These are phyloP conservation scores for Mycena sanguinolenta DNA, from an alignment of 768 basidiomycete genomes.

Conservation along the genomic window DNA sequence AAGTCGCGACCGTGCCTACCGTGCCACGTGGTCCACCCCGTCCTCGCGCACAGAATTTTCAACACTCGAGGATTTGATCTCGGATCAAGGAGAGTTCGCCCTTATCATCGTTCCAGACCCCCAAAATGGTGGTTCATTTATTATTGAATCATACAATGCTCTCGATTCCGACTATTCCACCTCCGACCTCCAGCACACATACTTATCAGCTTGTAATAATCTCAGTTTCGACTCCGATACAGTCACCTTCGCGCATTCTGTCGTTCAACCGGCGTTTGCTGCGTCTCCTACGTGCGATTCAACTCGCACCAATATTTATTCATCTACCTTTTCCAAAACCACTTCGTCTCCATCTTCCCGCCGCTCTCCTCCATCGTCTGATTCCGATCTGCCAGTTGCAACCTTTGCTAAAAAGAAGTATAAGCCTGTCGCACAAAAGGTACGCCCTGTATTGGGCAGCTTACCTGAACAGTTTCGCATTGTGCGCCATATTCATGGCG, in stretches of 20 bases:
- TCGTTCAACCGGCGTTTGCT: slow-evolving; percentile 10
- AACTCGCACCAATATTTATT: no score
- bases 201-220: slow-evolving; percentile 1
- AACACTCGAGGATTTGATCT: slow-evolving; percentile 5
- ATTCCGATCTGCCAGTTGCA: background rate
- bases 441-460: slow-evolving; percentile 29
- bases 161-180: background rate
- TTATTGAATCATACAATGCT: background rate
- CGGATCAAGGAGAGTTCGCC: slow-evolving; percentile 20
- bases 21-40: background rate
- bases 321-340: background rate
- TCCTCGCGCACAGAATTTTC: background rate
- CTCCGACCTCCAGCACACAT: background rate
- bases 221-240: background rate
- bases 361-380: background rate
- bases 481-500: slow-evolving; percentile 27
- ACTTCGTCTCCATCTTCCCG: background rate
- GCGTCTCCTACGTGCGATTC: background rate
- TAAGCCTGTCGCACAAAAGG: slow-evolving; percentile 38
- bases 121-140: background rate
- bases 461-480: slow-evolving; percentile 40
- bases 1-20: no score
- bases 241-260: background rate
- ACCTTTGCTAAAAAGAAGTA: slow-evolving; percentile 9
- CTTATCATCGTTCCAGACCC: slow-evolving; percentile 5